These are phyloP conservation scores for Tulasnella sp. DNA, from an alignment of 768 basidiomycete species.

Conservation along the genomic window DNA sequence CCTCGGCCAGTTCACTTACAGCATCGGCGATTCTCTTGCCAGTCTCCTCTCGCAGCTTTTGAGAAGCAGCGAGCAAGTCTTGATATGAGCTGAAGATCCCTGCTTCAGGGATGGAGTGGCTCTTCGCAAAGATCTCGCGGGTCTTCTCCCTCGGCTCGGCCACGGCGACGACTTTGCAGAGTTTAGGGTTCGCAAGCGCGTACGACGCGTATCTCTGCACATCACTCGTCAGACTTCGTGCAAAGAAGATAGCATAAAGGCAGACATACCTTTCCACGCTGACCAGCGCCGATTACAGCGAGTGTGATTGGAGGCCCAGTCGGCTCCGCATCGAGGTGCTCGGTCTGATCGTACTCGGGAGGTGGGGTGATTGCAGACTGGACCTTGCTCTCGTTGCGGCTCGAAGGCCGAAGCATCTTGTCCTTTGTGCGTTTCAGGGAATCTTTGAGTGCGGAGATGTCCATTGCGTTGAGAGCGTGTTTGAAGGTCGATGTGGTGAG, in stretches of 20 bases:
- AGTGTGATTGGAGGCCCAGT: slow-evolving; percentile 43
- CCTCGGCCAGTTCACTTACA: background rate
- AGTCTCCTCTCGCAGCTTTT: slow-evolving; percentile 47
- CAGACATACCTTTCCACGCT: slow-evolving; percentile 59
- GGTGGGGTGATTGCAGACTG: background rate
- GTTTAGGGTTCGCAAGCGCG: slow-evolving; percentile 44
- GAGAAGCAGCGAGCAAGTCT: slow-evolving; percentile 56
- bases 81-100: slow-evolving; percentile 63
- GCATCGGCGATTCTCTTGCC: slow-evolving; percentile 73
- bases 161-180: slow-evolving; percentile 70
- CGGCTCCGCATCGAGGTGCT: background rate
- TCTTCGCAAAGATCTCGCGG: slow-evolving; percentile 41
- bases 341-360: background rate
- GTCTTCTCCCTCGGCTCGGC: slow-evolving; percentile 71
- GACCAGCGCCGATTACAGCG: slow-evolving; percentile 72
- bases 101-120: slow-evolving; percentile 48
- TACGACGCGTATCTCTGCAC: slow-evolving; percentile 61
- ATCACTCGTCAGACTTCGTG: too few relatives aligned
- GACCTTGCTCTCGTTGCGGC: background rate
- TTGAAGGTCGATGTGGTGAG: background rate
- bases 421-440: background rate
- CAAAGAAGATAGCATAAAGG: background rate
- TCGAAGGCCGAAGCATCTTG: background rate
- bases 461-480: background rate
- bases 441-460: background rate